Base-by-base conservation (phyloP, 2,329 filamentous ascomycete species). In the Sporothrix luriei region DNA sequence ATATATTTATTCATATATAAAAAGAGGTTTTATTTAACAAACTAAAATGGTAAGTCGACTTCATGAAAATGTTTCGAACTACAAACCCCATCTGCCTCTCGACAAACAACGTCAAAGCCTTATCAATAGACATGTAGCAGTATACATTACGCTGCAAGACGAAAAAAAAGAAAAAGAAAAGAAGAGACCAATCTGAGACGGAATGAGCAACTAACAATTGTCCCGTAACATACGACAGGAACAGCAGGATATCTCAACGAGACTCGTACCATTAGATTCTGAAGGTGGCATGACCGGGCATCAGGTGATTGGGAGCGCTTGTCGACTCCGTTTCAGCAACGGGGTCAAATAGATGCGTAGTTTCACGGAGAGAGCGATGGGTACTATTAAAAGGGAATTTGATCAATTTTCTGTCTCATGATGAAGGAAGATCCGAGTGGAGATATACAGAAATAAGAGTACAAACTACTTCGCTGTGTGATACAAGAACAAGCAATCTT, bases 401-500 rank as follows among this genome's bases (percentile, higher is more conserved):
- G 11, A 43, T 43, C 55, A 43, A 43, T 33, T 61, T 43, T 61
- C 9, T 61, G 55, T 59, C 38, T 61, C 33, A 24, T 3, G 38
- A 11, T 14, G n/a, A 43, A 57, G n/a, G 5, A 57, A 52, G 33
- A 33, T 33, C 33, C 33, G 33, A 33, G 33, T 33, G 33, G 33
- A 19, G 29, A 38, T 33, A 33, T 33, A 19, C 33, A 61, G n/a
- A 26, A 29, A 40, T n/a, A 26, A 26, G 7, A 5, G 9, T 19
- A 29, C 11, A 46, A 9, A 21, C 40, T 62, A 48, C 40, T 24
- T 48, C 14, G 48, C 40, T 62, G 43, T 13, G 59, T 48, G 43
- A 5, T 65, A 65, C 61, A 33, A 33, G 33, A 65, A 21, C 24
- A 3, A 29, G 33, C 52, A 57, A 57, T n/a, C 52, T 19, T 48